Base-by-base conservation (phyloP, 1,139 yeast species). In the Suhomyces chickasaworum region DNA sequence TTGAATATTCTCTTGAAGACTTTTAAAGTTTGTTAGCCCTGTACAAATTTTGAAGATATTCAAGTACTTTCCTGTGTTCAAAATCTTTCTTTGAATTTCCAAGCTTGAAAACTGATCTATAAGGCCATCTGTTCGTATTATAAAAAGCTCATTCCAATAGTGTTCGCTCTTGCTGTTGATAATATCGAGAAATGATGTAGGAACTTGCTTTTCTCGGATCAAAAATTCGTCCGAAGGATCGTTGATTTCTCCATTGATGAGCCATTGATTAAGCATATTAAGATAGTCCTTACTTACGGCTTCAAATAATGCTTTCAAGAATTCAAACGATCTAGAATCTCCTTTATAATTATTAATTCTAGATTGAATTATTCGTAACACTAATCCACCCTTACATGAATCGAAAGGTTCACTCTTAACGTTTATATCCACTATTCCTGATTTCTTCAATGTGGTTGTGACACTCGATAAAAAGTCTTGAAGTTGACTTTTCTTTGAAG, bases 151-250 rank as follows among this genome's bases (percentile, higher is more conserved):
- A 46, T 87, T 88, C 98, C 98, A 93, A 58, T 86, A 84, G 49
- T 85, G 83, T 54, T 90, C 96, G 49, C 83, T 75, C 52, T 79
- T 78, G 16, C 77, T 63, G 41, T 74, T 72, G 51, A 77, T 75
- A 7, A 76, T 56, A 20, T 69, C 69, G 22, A 68, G 60, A 37
- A 60, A 52, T 32, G 55, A 58, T 10, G 59, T 51, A 1, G 75
- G 73, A 7, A 64, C 68, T 46, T 57, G 62, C 48, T 73, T 73
- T 48, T 71, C 66, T 47, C 82, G 77, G 10, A 93, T 80, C 61
- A 91, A 68, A 60, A 95, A 95, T 63, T 95, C 99, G 39, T 84
- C 83, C 57, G 81, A 83, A 0, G 89, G 90, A 57, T 95, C 99
- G 51, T 80, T 77, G 8, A 93, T 74, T 3, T 74, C 72, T 0